phyloP scores from a whole-genome alignment of 179 eudicot genomes.

The Patellifolia procumbens region DNA sequence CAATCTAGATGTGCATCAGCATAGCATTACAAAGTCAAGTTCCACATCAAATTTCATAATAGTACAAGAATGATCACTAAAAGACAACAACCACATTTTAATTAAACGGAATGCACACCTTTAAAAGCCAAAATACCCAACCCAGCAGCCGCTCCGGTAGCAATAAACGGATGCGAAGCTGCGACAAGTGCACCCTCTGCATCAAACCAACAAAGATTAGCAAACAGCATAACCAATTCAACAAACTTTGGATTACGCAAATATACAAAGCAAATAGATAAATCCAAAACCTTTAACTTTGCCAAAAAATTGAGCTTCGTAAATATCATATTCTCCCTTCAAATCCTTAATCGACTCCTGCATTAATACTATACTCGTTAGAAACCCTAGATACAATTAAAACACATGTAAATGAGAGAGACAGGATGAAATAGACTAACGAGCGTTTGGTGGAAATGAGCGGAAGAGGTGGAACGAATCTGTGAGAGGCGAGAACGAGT shows the following conservation, averaged over 20 bases:
- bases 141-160: slow-evolving; percentile 49
- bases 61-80: not conserved
- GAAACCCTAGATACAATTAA: not conserved
- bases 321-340: slow-evolving; percentile 53
- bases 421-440: slow-evolving; percentile 28
- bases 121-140: slow-evolving; percentile 46
- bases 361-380: slow-evolving; percentile 11
- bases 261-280: not conserved
- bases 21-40: not conserved
- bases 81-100: not conserved
- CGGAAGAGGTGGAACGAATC: slow-evolving; percentile 63
- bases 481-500: slow-evolving; percentile 63
- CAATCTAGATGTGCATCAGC: not conserved
- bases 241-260: not conserved
- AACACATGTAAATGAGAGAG: not conserved
- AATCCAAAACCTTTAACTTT: slow-evolving; percentile 58
- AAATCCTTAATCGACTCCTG: slow-evolving; percentile 65
- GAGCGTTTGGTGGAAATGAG: slow-evolving; percentile 63
- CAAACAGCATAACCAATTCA: not conserved
- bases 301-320: slow-evolving; percentile 56
- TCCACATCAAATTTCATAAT: not conserved
- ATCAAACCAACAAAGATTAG: not conserved
- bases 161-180: slow-evolving; percentile 49
- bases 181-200: slow-evolving; percentile 59
- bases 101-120: slow-evolving; percentile 30